A percentile compares a stretch with the other conserved stretches of the same genome.
phyloP scores from a whole-genome alignment of 2,329 filamentous ascomycete species.

The Westerdykella sp. region DNA sequence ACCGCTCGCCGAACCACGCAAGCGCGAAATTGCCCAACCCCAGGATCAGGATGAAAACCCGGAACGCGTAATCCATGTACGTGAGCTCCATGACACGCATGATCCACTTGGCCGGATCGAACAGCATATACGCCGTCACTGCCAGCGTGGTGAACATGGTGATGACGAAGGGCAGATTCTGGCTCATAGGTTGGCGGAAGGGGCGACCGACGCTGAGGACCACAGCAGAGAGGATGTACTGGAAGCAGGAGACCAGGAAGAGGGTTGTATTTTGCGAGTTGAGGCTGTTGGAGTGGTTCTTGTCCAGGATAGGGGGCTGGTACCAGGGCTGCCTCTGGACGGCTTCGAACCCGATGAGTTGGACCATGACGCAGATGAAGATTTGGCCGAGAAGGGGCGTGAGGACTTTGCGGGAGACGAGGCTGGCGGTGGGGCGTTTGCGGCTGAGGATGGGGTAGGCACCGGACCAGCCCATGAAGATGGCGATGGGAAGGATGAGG shows the following conservation, averaged over 20 bases:
- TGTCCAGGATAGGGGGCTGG: constrained; percentile 69
- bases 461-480: constrained; percentile 98
- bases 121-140: constrained; percentile 72
- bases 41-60: constrained; percentile 63
- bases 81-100: constrained; percentile 79
- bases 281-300: constrained; percentile 73
- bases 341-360: constrained; percentile 65
- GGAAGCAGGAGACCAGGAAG: constrained; percentile 86
- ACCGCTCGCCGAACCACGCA: constrained; percentile 66
- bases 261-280: constrained; percentile 92
- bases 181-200: constrained; percentile 71
- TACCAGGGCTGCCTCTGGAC: constrained; percentile 81
- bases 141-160: constrained; percentile 65
- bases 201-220: constrained; percentile 87
- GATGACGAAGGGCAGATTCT: constrained; percentile 79
- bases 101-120: constrained; percentile 65
- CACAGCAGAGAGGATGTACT: constrained; percentile 86
- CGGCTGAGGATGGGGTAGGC: constrained; percentile 69
- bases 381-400: constrained; percentile 88
- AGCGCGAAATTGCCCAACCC: constrained; percentile 62
- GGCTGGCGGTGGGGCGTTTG: constrained; percentile 84
- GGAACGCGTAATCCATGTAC: constrained; percentile 64
- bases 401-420: constrained; percentile 88
- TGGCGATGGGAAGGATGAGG: constrained; percentile 89
- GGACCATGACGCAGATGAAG: constrained; percentile 67